Conservation (phyloP, 768 basidiomycete species). For the Inosperma sp. region DNA sequence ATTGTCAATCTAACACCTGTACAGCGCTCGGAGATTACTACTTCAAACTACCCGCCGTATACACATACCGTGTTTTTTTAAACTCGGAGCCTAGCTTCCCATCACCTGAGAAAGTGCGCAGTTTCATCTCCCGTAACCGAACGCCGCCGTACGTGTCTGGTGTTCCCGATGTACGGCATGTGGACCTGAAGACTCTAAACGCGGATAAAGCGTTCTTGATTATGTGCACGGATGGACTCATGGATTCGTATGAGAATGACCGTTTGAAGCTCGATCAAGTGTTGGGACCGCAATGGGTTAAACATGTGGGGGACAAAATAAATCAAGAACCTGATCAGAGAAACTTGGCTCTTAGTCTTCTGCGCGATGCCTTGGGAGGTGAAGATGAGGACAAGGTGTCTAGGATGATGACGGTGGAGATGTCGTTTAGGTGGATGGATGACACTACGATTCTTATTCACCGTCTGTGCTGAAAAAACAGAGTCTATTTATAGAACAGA, state of each 20-base stretch:
- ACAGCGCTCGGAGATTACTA: constrained; percentile 52
- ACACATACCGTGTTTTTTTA: constrained; percentile 44
- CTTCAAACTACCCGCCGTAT: constrained; percentile 49
- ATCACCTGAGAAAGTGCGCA: constrained; percentile 32
- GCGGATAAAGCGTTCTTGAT: constrained; percentile 35
- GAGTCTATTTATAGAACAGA: constrained; percentile 8
- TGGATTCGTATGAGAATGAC: constrained; percentile 40
- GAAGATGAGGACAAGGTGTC: constrained; percentile 39
- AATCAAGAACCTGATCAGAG: constrained; percentile 16
- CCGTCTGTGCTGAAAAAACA: constrained; percentile 24
- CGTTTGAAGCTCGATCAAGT: constrained; percentile 27
- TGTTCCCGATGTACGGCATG: constrained; percentile 39
- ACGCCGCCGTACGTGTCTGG: constrained; percentile 54
- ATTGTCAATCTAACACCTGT: neutral
- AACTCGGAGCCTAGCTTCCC: constrained; percentile 38
- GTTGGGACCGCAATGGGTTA: constrained; percentile 34
- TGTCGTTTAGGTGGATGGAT: constrained; percentile 49
- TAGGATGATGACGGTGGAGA: constrained; percentile 46
- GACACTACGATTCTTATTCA: constrained; percentile 51
- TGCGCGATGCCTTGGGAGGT: constrained; percentile 44
- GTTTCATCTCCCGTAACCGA: constrained; percentile 40
- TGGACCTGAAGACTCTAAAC: constrained; percentile 26
- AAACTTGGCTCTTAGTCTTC: constrained; percentile 37
- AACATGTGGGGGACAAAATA: constrained; percentile 25
- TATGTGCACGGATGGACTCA: constrained; percentile 50